A percentile compares a stretch with the other conserved stretches of the same genome.
These are phyloP conservation scores for Cyberlindnera veronae DNA, from an alignment of 805 yeast species.

Conservation along the genomic window DNA sequence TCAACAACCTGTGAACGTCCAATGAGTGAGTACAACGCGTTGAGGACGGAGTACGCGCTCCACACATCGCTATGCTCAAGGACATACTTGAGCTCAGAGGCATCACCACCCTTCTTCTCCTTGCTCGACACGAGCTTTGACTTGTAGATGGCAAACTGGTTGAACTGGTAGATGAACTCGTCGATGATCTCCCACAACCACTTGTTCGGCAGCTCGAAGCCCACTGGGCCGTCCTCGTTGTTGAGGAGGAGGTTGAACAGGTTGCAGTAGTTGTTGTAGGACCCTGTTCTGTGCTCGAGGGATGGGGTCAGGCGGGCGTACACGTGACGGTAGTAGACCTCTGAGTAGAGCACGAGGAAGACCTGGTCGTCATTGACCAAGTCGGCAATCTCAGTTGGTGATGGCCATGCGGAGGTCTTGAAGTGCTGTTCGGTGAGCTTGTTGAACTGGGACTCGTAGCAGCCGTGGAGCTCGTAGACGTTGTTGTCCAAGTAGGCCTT, in stretches of 20 bases:
- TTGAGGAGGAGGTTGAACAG: constrained; percentile 43
- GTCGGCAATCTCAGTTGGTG: constrained; percentile 41
- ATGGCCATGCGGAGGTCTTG: constrained; percentile 43
- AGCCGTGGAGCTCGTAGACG: constrained; percentile 39
- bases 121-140: constrained; percentile 33
- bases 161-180: constrained; percentile 50
- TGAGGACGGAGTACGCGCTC: constrained; percentile 45
- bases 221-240: constrained; percentile 40
- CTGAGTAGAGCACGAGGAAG: constrained; percentile 44
- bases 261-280: constrained; percentile 47
- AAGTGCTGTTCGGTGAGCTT: constrained; percentile 43
- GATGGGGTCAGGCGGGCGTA: constrained; percentile 42
- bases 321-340: constrained; percentile 47
- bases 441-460: constrained; percentile 44
- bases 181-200: constrained; percentile 54
- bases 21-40: constrained; percentile 44
- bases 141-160: constrained; percentile 41
- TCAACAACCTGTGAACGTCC: constrained; percentile 31
- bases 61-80: constrained; percentile 40
- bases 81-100: constrained; percentile 35
- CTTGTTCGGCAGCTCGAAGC: constrained; percentile 43
- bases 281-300: constrained; percentile 42
- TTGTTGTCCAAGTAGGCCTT: constrained; percentile 41
- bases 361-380: constrained; percentile 42
- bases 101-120: constrained; percentile 24